Conservation (phyloP, 139 green algal genomes). For the Chlamydomonas incerta region DNA sequence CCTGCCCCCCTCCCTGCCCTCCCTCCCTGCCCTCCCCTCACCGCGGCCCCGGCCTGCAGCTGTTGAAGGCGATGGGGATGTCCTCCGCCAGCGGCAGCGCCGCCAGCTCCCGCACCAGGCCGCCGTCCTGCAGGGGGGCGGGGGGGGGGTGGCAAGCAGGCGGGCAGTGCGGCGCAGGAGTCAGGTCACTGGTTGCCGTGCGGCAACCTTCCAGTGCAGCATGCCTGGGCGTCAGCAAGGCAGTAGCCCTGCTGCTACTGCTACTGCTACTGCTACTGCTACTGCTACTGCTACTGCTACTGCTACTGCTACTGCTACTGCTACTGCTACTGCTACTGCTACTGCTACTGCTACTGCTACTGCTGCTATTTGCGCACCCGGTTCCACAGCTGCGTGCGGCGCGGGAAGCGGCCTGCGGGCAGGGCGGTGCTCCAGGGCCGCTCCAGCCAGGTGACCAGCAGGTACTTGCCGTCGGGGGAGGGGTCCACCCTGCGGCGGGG, state of each 20-base stretch:
- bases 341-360: no score
- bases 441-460: conserved; percentile 90
- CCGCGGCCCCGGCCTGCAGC: conserved; percentile 53
- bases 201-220: no score
- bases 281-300: no score
- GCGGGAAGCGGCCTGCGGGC: conserved; percentile 93
- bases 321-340: no score
- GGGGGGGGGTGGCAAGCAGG: no score
- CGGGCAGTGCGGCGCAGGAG: no score
- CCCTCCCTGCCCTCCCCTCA: background rate
- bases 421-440: conserved; percentile 92
- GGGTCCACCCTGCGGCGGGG: conserved; percentile 61
- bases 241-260: no score
- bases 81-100: conserved; percentile 93
- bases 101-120: conserved; percentile 67
- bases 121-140: background rate
- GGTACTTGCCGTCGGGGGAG: conserved; percentile 88
- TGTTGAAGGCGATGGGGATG: conserved; percentile 96
- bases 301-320: no score
- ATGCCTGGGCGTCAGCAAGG: no score
- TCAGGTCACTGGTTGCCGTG: no score
- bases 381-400: conserved; percentile 79
- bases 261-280: no score
- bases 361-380: no score
- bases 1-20: background rate